Evolutionary conservation across 2,329 filamentous ascomycete species (phyloP), one percentile per base, ranked within the genome.

Genomic region (Stagonosporopsis vannaccii): DNA sequence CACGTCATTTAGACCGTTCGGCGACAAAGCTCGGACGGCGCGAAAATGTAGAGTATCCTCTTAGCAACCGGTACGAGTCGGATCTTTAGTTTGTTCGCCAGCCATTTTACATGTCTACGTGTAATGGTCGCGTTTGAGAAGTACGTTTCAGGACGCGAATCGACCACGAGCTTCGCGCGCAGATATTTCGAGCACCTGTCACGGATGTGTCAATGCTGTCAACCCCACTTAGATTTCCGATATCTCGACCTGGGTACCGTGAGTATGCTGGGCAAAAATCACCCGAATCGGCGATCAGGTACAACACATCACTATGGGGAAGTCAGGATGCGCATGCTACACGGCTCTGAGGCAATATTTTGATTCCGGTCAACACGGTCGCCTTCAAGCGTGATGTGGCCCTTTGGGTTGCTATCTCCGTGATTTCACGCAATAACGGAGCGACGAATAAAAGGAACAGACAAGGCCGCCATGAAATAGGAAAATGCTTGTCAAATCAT

Each of bases 81-180:
- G 46, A 42, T 44, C 22, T 33, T 13, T n/a, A 30, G n/a, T 32
- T 42, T 7, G 15, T 19, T 42, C 30, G 19, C 42, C 47, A 51
- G 42, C 42, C 53, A 47, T 48, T 56, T 42, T 36, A 43, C 53
- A 39, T 32, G 43, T 39, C 43, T 32, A 35, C 47, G 53, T 37
- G 53, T 47, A 33, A 26, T 32, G 25, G 45, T 48, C 47, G 53
- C 47, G 47, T 41, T 13, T 32, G 22, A 7, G 9, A 44, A 39
- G 51, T 40, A 37, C 19, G 53, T 56, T 56, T 56, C 47, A 56
- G 20, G 40, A 56, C 47, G 47, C 53, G 53, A 56, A 32, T 43
- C 36, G 12, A 25, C 23, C 53, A 48, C 47, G 47, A 51, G 26
- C 15, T 46, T 48, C 42, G 47, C 46, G 52, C 53, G 51, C 51